Evolutionary conservation across 2,329 filamentous ascomycete species (phyloP).

Genomic region (Nigrograna mackinnonii): DNA sequence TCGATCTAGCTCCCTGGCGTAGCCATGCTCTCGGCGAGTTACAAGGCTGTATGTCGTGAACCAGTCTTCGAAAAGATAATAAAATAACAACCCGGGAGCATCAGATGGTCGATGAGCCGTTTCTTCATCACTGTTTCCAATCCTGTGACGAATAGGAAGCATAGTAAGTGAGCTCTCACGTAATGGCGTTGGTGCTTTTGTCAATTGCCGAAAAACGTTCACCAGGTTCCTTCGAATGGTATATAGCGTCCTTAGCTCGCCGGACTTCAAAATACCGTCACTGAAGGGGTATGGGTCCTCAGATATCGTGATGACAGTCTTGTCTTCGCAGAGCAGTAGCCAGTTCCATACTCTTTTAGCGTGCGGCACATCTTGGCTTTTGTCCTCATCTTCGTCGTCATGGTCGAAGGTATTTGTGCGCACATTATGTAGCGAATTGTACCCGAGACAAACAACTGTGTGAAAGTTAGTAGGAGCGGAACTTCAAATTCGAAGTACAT

Average conservation of each 20-base stretch:
- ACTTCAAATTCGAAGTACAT: constrained; percentile 21
- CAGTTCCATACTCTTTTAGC: constrained; percentile 69
- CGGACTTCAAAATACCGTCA: constrained; percentile 37
- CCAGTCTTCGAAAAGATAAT: constrained; percentile 71
- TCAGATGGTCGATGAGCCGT: constrained; percentile 54
- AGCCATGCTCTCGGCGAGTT: constrained; percentile 51
- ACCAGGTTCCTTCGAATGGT: constrained; percentile 61
- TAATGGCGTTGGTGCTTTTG: constrained; percentile 52
- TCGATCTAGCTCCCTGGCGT: constrained; percentile 52
- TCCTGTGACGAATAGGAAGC: constrained; percentile 49
- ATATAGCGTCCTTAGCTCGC: constrained; percentile 52
- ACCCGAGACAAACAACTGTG: constrained; percentile 70
- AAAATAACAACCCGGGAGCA: constrained; percentile 64
- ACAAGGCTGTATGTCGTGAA: constrained; percentile 62
- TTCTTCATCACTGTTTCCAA: constrained; percentile 50
- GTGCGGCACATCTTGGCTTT: constrained; percentile 45
- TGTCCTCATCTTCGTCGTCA: constrained; percentile 33
- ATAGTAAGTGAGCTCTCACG: constrained; percentile 45
- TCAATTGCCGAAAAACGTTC: constrained; percentile 65
- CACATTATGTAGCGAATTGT: constrained; percentile 64
- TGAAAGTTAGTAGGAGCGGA: constrained; percentile 7
- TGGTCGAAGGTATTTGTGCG: constrained; percentile 22
- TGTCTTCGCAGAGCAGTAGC: constrained; percentile 71
- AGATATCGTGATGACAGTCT: constrained; percentile 71
- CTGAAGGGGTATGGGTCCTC: constrained; percentile 57